Base-by-base conservation (phyloP, 2,329 filamentous ascomycete genomes). In the Chalara sp. region DNA sequence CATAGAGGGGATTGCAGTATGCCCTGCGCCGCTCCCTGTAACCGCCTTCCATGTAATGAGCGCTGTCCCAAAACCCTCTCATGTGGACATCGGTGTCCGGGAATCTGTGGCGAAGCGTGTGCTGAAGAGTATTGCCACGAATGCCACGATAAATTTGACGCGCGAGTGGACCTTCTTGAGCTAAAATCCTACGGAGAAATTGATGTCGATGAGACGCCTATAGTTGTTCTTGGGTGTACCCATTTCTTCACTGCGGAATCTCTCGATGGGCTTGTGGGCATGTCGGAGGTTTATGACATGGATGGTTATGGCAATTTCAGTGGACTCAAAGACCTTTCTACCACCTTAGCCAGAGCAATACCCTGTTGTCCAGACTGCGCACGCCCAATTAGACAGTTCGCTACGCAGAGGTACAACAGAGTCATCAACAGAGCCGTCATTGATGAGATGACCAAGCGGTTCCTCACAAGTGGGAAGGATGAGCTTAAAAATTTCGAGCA, bases 41-140 rank as follows among this genome's bases (percentile, higher is more conserved):
- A 86, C 55, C 76, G 80, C 66, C 60, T 87, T 0, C 86, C 85
- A 0, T 89, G 84, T 61, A 77, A 75, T 0, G 63, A 72, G 55
- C 71, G 84, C 6, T 89, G 85, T 57, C 60, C 68, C 1, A 69
- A 76, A 32, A 11, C 48, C 0, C 64, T 89, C 2, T n/a, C 28
- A 0, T 88, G 84, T 57, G 78, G 78, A 0, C 83, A 87, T 61
- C 77, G 72, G 60, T 87, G 80, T 67, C 83, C 83, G 0, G 79
- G 77, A 0, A 53, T 86, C 0, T 88, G 84, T 55, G 83, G 84
- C 1, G 84, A 87, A 59, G 52, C 50, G 0, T 89, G 84, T 51
- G 81, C 81, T 0, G 45, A 63, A 0, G 58, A 56, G 0, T 81
- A 72, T 56, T 88, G 84, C 57, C 81, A 86, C 48, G 49, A 58